phyloP scores from a whole-genome alignment of 2,329 filamentous ascomycete genomes.

The Fusarium miscanthi region DNA sequence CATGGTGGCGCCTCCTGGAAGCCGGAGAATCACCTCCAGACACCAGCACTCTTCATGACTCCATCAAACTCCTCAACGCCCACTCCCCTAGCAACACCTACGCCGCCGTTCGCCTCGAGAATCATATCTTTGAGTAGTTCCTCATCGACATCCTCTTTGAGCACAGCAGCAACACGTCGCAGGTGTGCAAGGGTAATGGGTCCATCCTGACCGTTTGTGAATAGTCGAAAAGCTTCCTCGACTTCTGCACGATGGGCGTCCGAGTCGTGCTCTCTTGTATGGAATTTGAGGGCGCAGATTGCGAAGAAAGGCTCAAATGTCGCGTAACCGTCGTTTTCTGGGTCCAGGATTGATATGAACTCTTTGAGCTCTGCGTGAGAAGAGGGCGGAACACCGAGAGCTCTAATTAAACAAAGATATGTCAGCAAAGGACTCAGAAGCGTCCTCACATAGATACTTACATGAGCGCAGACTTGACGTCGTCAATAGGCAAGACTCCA shows the following conservation, averaged over 20 bases:
- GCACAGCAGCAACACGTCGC: constrained; percentile 78
- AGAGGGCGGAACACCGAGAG: constrained; percentile 79
- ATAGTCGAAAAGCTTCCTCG: constrained; percentile 83
- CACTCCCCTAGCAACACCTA: constrained; percentile 76
- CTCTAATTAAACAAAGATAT: constrained; percentile 60
- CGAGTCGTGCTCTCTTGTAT: constrained; percentile 65
- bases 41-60: constrained; percentile 85
- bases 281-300: constrained; percentile 87
- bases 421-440: not conserved
- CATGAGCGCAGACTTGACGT: constrained; percentile 79
- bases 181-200: constrained; percentile 86
- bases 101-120: constrained; percentile 88
- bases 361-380: constrained; percentile 75
- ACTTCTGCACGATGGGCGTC: constrained; percentile 74
- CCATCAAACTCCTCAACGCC: constrained; percentile 83
- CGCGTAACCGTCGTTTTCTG: constrained; percentile 80
- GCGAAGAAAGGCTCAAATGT: constrained; percentile 85
- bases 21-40: constrained; percentile 71
- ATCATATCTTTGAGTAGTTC: constrained; percentile 93
- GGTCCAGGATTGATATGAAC: constrained; percentile 85
- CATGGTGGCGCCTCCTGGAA: not conserved
- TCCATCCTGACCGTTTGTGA: constrained; percentile 66
- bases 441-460: constrained; percentile 55
- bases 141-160: constrained; percentile 88
- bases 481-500: constrained; percentile 73